Conservation (phyloP, 805 yeast genomes). For the Yamadazyma phyllophila region DNA sequence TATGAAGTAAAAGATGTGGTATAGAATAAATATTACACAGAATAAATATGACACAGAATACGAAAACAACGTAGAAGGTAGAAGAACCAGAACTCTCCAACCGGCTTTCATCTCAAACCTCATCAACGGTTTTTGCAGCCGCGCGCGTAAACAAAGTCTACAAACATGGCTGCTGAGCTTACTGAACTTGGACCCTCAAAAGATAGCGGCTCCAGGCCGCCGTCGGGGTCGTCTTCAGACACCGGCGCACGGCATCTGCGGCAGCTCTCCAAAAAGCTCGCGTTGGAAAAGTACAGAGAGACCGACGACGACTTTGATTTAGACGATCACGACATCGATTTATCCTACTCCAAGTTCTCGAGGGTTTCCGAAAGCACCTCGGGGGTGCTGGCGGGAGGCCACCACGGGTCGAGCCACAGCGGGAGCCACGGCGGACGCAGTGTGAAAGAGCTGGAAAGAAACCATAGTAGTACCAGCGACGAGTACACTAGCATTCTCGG, state of each 20-base stretch:
- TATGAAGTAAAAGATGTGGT: too few species aligned
- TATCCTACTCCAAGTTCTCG: conserved; percentile 39
- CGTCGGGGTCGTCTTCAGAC: not conserved
- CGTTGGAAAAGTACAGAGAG: conserved; percentile 5
- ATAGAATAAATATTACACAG: too few species aligned
- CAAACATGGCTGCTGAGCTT: not conserved
- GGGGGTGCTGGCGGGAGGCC: not conserved
- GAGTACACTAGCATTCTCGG: not conserved
- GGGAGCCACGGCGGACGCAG: not conserved
- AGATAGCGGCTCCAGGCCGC: not conserved
- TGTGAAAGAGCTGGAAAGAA: too few species aligned
- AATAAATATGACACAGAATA: too few species aligned
- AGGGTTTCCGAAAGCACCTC: conserved; percentile 15
- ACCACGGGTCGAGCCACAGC: not conserved
- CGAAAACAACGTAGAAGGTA: too few species aligned
- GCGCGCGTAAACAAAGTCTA: not conserved
- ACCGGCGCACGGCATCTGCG: too few species aligned
- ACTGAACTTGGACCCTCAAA: too few species aligned
- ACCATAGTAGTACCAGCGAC: not conserved
- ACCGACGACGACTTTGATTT: conserved; percentile 19
- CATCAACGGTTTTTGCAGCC: not conserved
- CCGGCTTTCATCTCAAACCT: not conserved
- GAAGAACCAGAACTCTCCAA: not conserved
- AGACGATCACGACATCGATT: conserved; percentile 23
- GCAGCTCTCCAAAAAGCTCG: not conserved